Conservation (phyloP, 2,329 filamentous ascomycete genomes). For the Cordyceps farinosa region DNA sequence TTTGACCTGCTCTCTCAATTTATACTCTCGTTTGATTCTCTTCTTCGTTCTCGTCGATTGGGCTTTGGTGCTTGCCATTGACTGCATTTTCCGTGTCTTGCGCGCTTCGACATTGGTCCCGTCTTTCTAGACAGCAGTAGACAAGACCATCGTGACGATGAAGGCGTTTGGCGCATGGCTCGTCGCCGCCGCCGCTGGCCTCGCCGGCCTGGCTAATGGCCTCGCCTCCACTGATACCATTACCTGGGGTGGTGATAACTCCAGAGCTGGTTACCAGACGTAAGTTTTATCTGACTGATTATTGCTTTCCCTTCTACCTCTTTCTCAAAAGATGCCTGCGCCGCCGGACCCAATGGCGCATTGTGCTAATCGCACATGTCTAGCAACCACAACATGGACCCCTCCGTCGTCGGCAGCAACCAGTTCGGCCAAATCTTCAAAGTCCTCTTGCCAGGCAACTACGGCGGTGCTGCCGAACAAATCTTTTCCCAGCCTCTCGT, state of each 20-base stretch:
- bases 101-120: not conserved
- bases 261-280: conserved; percentile 51
- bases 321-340: not conserved
- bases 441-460: conserved; percentile 49
- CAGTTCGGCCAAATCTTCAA: conserved; percentile 55
- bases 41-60: conserved; percentile 6
- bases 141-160: conserved; percentile 18
- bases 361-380: not conserved
- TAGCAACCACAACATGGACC: conserved; percentile 61
- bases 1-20: not conserved
- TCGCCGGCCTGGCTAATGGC: conserved; percentile 33
- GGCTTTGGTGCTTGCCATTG: conserved; percentile 3
- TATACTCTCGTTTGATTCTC: conserved; percentile 5
- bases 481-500: conserved; percentile 49
- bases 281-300: conserved; percentile 27
- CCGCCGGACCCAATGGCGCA: not conserved
- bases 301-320: not conserved
- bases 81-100: not conserved
- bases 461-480: conserved; percentile 47
- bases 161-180: conserved; percentile 28
- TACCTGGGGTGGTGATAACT: conserved; percentile 57
- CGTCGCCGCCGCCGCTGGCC: conserved; percentile 31
- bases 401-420: conserved; percentile 50
- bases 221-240: conserved; percentile 51
- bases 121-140: not conserved